Percentiles rank a stretch among this genome's conserved stretches.
phyloP scores from a whole-genome alignment of 805 yeast species.

The Cyberlindnera xishuangbannaensis region DNA sequence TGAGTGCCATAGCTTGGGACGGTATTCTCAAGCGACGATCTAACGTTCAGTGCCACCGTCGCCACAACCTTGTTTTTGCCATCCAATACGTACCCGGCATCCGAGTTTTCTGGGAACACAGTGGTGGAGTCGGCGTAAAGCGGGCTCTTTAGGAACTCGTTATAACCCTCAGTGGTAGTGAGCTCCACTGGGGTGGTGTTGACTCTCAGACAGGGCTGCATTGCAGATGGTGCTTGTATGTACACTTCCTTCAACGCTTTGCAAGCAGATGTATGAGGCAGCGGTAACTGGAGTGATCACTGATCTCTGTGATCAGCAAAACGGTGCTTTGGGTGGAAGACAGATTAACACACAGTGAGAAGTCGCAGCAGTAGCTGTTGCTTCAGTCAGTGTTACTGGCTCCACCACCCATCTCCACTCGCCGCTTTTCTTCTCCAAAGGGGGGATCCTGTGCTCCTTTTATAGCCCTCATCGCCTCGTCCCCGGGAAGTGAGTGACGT shows the following conservation, averaged over 20 bases:
- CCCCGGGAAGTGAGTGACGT: neutral
- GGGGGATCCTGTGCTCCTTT: neutral
- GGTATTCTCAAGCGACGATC: constrained; percentile 24
- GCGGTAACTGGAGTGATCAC: neutral
- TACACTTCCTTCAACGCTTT: neutral
- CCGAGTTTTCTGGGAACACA: constrained; percentile 32
- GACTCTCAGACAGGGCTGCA: constrained; percentile 11
- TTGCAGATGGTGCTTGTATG: neutral
- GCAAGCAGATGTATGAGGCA: neutral
- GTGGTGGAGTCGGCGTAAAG: constrained; percentile 27
- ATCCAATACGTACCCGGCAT: constrained; percentile 30
- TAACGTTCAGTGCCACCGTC: constrained; percentile 34
- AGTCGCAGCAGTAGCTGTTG: too few species aligned
- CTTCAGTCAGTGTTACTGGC: too few species aligned
- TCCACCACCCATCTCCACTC: too few species aligned
- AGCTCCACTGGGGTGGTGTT: constrained; percentile 34
- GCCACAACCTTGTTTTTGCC: constrained; percentile 33
- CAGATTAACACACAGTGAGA: too few species aligned
- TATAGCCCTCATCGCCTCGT: neutral
- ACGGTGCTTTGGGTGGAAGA: too few species aligned
- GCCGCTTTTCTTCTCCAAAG: too few species aligned
- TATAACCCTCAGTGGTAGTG: constrained; percentile 34
- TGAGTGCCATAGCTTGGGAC: constrained; percentile 10
- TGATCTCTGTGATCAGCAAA: too few species aligned
- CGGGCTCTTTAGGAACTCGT: constrained; percentile 33